Base-by-base conservation (phyloP, 768 basidiomycete genomes). In the Fomitopsis serialis region DNA sequence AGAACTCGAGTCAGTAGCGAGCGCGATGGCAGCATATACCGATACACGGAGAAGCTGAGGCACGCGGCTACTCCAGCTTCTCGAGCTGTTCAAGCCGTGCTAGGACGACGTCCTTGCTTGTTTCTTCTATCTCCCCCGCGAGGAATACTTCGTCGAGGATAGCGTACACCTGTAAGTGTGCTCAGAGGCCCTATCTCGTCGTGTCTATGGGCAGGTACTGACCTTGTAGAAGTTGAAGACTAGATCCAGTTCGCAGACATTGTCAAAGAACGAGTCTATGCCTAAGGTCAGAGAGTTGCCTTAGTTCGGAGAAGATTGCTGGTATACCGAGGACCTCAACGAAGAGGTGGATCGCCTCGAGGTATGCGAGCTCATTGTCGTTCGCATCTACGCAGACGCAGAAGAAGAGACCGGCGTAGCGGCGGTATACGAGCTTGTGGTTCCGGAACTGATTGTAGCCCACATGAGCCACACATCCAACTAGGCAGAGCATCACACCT, bases 151-250 rank as follows among this genome's bases (percentile, higher is more conserved):
- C 97, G 66, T 99, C 97, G 53, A 99, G 76, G 51, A 99, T 98
- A 2, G 97, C 94, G 64, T 99, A 98, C 7, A 98, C 96, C 92
- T 96, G 2, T 9, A 29, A 17, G 17, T 25, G 27, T 24, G 8
- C 2, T 46, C 13, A 48, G 42, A 12, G 11, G 27, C 13, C 9
- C 10, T n/a, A 11, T 2, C 19, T 3, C 19, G 1, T 11, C 21
- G 2, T 17, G 32, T 22, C 13, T 22, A 12, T 13, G 21, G 21
- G 11, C 23, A 23, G 17, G 3, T 29, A 55, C 69, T 19, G 40
- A 88, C 92, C 77, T 98, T 98, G 73, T 98, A 97, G 68, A 98
- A 99, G 70, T 98, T 98, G 76, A 98, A 99, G 2, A 99, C 97
- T 0, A 99, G 80, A 66, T 98, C 97, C 27, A 98, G 76, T 69